Percentiles rank a stretch among this genome's conserved stretches.
Evolutionary conservation across 2,329 filamentous ascomycete species (phyloP).

Genomic region (Talaromyces sp.): DNA sequence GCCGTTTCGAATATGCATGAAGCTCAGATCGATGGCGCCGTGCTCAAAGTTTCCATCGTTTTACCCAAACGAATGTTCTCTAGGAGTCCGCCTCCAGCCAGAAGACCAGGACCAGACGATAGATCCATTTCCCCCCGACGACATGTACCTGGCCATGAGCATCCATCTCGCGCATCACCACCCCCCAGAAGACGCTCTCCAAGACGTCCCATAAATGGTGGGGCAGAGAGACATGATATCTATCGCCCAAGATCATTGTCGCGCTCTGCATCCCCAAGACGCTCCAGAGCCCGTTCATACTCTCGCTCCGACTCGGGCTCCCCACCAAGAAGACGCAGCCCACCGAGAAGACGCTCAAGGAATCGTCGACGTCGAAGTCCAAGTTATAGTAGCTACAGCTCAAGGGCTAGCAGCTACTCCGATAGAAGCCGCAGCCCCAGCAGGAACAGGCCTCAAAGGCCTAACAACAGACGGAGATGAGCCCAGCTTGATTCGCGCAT

Average conservation of each 20-base stretch:
- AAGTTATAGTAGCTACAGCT: slow-evolving; percentile 62
- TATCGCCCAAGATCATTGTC: slow-evolving; percentile 62
- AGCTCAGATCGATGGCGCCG: slow-evolving; percentile 80
- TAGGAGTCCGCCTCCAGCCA: slow-evolving; percentile 68
- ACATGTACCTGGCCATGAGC: slow-evolving; percentile 24
- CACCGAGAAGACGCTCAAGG: slow-evolving; percentile 33
- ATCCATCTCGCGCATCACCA: slow-evolving; percentile 26
- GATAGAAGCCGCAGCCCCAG: slow-evolving; percentile 49
- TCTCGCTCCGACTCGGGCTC: slow-evolving; percentile 42
- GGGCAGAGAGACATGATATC: slow-evolving; percentile 49
- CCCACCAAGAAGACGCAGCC: slow-evolving; percentile 37
- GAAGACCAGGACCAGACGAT: slow-evolving; percentile 59
- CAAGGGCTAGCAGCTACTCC: slow-evolving; percentile 56
- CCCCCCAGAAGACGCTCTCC: slow-evolving; percentile 33
- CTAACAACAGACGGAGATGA: slow-evolving; percentile 12
- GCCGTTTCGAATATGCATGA: slow-evolving; percentile 98
- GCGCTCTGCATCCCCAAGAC: slow-evolving; percentile 41
- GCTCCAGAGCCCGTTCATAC: slow-evolving; percentile 37
- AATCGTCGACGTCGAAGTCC: slow-evolving; percentile 54
- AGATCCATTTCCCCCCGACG: slow-evolving; percentile 43
- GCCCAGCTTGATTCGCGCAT: neutral
- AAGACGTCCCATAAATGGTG: slow-evolving; percentile 38
- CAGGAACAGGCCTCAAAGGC: slow-evolving; percentile 18
- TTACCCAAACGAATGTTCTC: slow-evolving; percentile 80
- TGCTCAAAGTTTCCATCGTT: slow-evolving; percentile 84